A percentile compares a stretch with the other conserved stretches of the same genome.
phyloP scores from a whole-genome alignment of 1,284 basidiomycete species.

The Cryptococcus neoformans region DNA sequence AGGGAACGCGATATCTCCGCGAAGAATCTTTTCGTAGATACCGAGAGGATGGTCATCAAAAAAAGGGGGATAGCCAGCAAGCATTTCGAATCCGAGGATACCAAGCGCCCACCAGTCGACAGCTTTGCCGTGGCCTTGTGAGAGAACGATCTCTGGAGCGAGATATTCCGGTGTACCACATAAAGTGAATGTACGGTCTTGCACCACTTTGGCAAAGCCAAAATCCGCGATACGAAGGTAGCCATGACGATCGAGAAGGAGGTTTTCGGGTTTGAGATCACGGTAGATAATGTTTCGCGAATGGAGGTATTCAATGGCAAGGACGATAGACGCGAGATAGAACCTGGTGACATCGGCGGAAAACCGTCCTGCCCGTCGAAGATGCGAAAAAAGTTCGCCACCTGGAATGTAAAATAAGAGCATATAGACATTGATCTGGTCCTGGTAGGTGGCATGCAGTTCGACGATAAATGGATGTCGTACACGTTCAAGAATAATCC shows the following conservation, averaged over 20 bases:
- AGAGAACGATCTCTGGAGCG: constrained; percentile 52
- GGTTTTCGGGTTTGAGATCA: constrained; percentile 56
- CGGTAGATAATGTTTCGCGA: constrained; percentile 53
- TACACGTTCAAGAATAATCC: constrained; percentile 53
- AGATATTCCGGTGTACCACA: constrained; percentile 54
- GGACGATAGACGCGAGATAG: constrained; percentile 54
- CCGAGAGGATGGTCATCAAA: constrained; percentile 51
- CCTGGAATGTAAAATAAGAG: constrained; percentile 55
- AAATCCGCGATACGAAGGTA: constrained; percentile 54
- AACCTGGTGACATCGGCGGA: constrained; percentile 55
- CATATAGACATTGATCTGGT: constrained; percentile 56
- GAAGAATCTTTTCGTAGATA: constrained; percentile 52
- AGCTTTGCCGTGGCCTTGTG: constrained; percentile 54
- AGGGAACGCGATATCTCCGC: constrained; percentile 52
- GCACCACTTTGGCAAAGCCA: constrained; percentile 54
- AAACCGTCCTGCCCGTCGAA: constrained; percentile 52
- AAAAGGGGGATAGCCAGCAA: constrained; percentile 52
- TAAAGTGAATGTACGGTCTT: constrained; percentile 51
- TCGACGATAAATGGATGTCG: constrained; percentile 59
- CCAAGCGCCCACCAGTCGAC: constrained; percentile 56
- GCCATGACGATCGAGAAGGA: constrained; percentile 51
- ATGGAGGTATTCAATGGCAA: constrained; percentile 54
- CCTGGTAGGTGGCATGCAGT: constrained; percentile 52
- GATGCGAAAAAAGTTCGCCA: constrained; percentile 55
- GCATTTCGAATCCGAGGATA: constrained; percentile 54